A percentile compares a stretch with the other conserved stretches of the same genome.
Conservation (phyloP, 768 basidiomycete genomes). For the Collybia nuda region DNA sequence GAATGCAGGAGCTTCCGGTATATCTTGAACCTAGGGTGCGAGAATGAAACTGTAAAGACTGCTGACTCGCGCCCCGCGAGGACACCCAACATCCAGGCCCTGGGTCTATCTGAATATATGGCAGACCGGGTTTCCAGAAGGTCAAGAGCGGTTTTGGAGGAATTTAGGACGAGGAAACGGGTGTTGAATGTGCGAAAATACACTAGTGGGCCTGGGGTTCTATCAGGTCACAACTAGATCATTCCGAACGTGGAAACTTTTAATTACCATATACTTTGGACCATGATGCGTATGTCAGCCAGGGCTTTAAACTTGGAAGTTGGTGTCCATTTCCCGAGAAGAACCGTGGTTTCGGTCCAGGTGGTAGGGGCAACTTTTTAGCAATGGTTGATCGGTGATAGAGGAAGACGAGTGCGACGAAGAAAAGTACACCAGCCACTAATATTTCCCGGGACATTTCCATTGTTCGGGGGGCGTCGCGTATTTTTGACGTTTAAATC, state of each 20-base stretch:
- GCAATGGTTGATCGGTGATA: neutral
- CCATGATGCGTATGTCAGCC: slow-evolving; percentile 37
- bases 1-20: slow-evolving; percentile 2
- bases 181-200: slow-evolving; percentile 1
- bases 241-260: neutral
- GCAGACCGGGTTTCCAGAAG: slow-evolving; percentile 4
- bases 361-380: slow-evolving; percentile 24
- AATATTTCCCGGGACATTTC: too few species aligned
- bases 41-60: neutral
- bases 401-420: neutral
- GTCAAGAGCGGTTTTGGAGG: neutral
- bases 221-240: neutral
- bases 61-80: slow-evolving; percentile 5
- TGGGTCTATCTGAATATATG: slow-evolving; percentile 5
- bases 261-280: slow-evolving; percentile 31
- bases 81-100: slow-evolving; percentile 5
- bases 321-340: slow-evolving; percentile 41
- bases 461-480: too few species aligned
- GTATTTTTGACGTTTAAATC: too few species aligned
- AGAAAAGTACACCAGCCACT: neutral
- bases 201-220: neutral
- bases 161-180: slow-evolving; percentile 4
- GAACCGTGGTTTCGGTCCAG: slow-evolving; percentile 35
- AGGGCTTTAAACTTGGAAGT: slow-evolving; percentile 33
- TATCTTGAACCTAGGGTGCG: neutral